Percentiles rank a stretch among this genome's conserved stretches.
These are phyloP conservation scores for Colletotrichum sp. DNA, from an alignment of 2,329 filamentous ascomycete species.

Conservation along the genomic window DNA sequence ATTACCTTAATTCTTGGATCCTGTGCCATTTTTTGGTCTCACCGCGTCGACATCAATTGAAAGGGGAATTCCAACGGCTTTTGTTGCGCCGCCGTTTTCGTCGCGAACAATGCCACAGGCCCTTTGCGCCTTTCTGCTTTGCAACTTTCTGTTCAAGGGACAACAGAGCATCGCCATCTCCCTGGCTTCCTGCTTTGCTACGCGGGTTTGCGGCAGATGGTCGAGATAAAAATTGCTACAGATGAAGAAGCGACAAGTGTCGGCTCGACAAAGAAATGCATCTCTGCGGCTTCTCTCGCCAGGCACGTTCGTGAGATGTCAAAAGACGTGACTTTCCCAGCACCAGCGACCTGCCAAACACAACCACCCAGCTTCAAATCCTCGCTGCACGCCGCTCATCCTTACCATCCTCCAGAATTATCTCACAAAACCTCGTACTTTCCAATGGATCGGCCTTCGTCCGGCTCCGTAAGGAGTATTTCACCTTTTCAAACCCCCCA, in stretches of 20 bases:
- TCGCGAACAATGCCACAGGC: constrained; percentile 7
- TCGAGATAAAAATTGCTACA: constrained; percentile 4
- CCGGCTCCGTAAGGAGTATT: not conserved
- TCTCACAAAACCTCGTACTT: not conserved
- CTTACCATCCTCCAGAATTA: not conserved
- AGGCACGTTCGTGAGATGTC: constrained; percentile 10
- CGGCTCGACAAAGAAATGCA: constrained; percentile 14
- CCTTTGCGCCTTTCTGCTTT: not conserved
- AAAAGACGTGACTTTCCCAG: constrained; percentile 1
- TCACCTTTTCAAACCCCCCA: constrained; percentile 2
- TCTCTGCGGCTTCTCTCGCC: not conserved
- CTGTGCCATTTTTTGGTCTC: not conserved
- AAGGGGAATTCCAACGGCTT: constrained; percentile 7
- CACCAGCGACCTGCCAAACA: not conserved
- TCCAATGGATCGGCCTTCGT: constrained; percentile 4
- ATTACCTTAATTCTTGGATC: not conserved
- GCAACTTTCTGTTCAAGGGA: not conserved
- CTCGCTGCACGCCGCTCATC: not conserved
- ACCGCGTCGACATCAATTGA: not conserved
- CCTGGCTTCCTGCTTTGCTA: not conserved
- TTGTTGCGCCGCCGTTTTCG: not conserved
- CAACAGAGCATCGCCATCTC: not conserved
- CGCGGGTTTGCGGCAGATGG: not conserved
- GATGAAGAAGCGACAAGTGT: constrained; percentile 7
- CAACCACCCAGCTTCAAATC: not conserved